Base-by-base conservation (phyloP, 2,329 filamentous ascomycete genomes). In the Aspergillus sergii region DNA sequence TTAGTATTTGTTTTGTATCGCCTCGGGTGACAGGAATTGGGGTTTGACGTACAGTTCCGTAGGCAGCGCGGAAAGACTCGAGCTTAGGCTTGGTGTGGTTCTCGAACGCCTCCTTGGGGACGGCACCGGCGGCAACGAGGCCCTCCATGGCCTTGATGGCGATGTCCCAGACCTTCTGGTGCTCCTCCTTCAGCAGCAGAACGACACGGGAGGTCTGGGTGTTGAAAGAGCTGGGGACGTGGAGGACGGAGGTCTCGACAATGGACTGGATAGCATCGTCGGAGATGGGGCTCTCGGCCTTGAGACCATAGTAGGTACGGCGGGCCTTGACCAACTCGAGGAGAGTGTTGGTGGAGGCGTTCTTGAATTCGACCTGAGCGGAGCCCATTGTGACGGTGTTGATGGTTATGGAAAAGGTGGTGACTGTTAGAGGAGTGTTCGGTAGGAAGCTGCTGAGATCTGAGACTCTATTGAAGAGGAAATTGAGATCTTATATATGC, bases 81-180 rank as follows among this genome's bases (percentile, higher is more conserved):
- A 88, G 74, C 70, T 80, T 81, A 66, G 77, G 73, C 74, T 76
- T 78, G 68, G 67, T 79, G 19, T 50, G 64, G 68, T 80, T 77
- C 23, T 89, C 90, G 59, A 71, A 77, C 45, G 64, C 64, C 67
- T 80, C 83, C 32, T 79, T 84, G 43, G 91, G 87, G 30, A 94
- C 87, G 14, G 62, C 41, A 39, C 72, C 73, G 34, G 70, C 69
- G 32, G 71, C 68, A 23, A 75, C 73, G 4, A 75, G 72, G 1
- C 71, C 69, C 69, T 75, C 73, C 69, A 93, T 85, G 26, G 83
- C 82, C 81, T 89, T 88, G 64, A 93, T 83, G 63, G 89, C 84
- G 65, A 93, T 84, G 75, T 92, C 88, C 93, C 93, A 97, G 73
- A 96, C 88, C 84, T 92, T 92, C 73, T 93, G 88, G 84, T 97